Conservation (phyloP, 2,329 filamentous ascomycete genomes). For the Scopulariopsis brevicaulis region DNA sequence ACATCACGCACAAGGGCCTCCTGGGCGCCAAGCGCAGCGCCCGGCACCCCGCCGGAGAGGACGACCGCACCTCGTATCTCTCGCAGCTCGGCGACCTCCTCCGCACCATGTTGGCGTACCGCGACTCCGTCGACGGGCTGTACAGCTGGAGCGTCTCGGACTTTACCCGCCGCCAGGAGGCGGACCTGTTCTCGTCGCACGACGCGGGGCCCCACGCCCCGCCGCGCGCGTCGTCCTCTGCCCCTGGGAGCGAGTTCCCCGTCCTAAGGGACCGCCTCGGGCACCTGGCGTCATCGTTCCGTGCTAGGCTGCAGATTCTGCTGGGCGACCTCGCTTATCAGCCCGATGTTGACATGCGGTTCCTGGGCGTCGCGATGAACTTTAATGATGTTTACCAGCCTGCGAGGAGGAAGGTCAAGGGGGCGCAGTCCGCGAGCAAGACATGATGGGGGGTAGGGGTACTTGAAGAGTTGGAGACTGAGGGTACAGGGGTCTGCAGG, state of each 20-base stretch:
- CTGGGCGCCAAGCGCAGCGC: constrained; percentile 54
- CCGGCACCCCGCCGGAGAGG: constrained; percentile 32
- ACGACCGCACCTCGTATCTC: constrained; percentile 70
- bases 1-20: constrained; percentile 92
- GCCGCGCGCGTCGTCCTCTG: constrained; percentile 11
- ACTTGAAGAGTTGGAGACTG: too few relatives aligned
- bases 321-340: constrained; percentile 88
- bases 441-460: background rate
- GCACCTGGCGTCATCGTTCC: constrained; percentile 65
- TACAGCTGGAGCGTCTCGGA: constrained; percentile 94
- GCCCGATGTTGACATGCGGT: constrained; percentile 88
- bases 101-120: constrained; percentile 87
- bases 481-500: background rate
- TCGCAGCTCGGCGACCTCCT: constrained; percentile 85
- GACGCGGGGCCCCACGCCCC: constrained; percentile 12
- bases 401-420: constrained; percentile 49
- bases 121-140: constrained; percentile 84
- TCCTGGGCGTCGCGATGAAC: constrained; percentile 95
- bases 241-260: constrained; percentile 49
- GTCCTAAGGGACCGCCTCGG: constrained; percentile 63
- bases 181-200: constrained; percentile 61
- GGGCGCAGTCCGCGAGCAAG: constrained; percentile 7
- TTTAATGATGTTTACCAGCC: constrained; percentile 96
- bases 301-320: constrained; percentile 63
- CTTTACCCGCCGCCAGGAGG: constrained; percentile 84